A percentile compares a stretch with the other conserved stretches of the same genome.
Evolutionary conservation across 2,329 filamentous ascomycete genomes (phyloP).

Genomic region (Fusarium subtropicale): DNA sequence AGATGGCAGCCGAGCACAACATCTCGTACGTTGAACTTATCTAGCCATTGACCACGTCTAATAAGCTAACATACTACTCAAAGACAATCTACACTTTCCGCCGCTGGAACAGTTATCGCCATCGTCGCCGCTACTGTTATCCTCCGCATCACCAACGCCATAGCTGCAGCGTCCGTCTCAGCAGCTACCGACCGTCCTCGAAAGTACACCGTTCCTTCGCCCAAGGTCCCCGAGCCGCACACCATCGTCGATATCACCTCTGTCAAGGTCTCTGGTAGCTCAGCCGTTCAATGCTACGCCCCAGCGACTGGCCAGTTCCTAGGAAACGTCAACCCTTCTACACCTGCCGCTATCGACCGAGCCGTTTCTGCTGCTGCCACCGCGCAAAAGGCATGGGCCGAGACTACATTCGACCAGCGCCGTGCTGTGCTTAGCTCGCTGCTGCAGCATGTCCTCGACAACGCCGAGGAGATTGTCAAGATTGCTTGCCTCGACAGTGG

Average conservation of each 20-base stretch:
- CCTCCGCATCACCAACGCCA: slow-evolving; percentile 45
- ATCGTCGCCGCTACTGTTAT: slow-evolving; percentile 50
- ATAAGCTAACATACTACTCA: slow-evolving; percentile 5
- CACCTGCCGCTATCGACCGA: slow-evolving; percentile 80
- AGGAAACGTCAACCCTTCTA: slow-evolving; percentile 81
- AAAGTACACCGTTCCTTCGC: slow-evolving; percentile 70
- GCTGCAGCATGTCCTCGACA: slow-evolving; percentile 84
- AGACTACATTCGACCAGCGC: slow-evolving; percentile 81
- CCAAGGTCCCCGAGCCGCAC: slow-evolving; percentile 69
- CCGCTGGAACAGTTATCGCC: slow-evolving; percentile 46
- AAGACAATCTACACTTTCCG: slow-evolving; percentile 48
- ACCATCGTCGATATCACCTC: slow-evolving; percentile 68
- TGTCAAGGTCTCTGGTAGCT: slow-evolving; percentile 73
- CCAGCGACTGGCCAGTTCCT: slow-evolving; percentile 90
- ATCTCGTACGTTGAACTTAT: slow-evolving; percentile 41
- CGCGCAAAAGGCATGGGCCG: slow-evolving; percentile 82
- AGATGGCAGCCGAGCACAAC: slow-evolving; percentile 41
- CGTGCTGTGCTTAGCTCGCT: slow-evolving; percentile 83
- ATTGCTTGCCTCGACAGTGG: slow-evolving; percentile 92
- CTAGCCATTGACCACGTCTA: slow-evolving; percentile 13
- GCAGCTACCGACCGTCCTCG: slow-evolving; percentile 58
- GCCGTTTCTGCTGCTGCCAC: slow-evolving; percentile 77
- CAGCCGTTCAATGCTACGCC: slow-evolving; percentile 84
- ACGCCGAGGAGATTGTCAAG: slow-evolving; percentile 87
- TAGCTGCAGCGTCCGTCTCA: slow-evolving; percentile 36